Evolutionary conservation across 2,329 filamentous ascomycete genomes (phyloP), one percentile per base, ranked within the genome.

Genomic region (Lasiodiplodia theobromae): DNA sequence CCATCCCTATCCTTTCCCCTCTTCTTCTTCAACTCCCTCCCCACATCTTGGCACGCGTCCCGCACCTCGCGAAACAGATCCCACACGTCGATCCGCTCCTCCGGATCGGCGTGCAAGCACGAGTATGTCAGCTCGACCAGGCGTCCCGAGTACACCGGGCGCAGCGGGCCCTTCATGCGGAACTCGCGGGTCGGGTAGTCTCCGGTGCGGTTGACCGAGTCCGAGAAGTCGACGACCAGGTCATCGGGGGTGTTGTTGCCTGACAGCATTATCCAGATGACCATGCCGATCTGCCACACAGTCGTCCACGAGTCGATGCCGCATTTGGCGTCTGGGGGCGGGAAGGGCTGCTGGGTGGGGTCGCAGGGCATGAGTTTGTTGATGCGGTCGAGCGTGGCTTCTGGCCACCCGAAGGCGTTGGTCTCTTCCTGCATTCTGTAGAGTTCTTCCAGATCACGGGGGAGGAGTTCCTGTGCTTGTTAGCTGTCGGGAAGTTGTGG

Each of bases 261-360:
- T 5, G 52, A 14, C 31, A 57, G 34, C 2, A 57, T 18, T 31
- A 12, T 4, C 31, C 31, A 37, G 3, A 57, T 12, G 16, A 37
- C 18, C n/a, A 37, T 12, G 8, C 31, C 53, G 7, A 38, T 37
- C 31, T 57, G 53, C 53, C 53, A 57, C 8, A 57, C 53, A 1
- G 53, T 23, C 18, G 53, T 37, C 53, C 53, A 57, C 18, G 31
- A 37, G 53, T 38, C 53, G 53, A 38, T 38, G 53, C 28, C 53
- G 28, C 40, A 44, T 7, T 44, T 44, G 16, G 52, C 25, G 52
- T 54, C 28, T 3, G 53, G 31, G 3, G 16, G 18, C 18, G 8
- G 3, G 31, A 11, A 6, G 14, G 31, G 7, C 3, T 16, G 18
- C 11, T 21, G 31, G 2, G 4, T 11, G 4, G 53, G 28, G 14